Evolutionary conservation across 2,329 filamentous ascomycete species (phyloP), one percentile per base, ranked within the genome.

Genomic region (Colletotrichum navitas): DNA sequence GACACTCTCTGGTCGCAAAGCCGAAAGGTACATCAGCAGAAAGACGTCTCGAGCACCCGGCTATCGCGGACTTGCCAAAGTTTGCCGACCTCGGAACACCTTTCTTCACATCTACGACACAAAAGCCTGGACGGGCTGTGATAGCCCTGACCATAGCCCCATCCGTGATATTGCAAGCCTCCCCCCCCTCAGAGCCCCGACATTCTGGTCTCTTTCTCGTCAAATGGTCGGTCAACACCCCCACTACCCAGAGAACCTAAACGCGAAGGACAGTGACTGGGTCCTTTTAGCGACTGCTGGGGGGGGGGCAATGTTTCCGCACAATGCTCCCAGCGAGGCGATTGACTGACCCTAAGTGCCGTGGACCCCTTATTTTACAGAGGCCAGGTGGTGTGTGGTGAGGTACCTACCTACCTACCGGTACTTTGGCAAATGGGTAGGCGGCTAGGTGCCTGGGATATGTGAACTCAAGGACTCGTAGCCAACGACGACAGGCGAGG

Each of bases 161-260:
- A 43, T 47, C 24, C 41, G 26, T 45, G 24, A 29, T 60, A 39
- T 58, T 39, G 51, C 29, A 34, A 34, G 18, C 21, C 51, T 29
- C 29, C 29, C 29, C 29, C 29, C 29, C 29, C 29, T 4, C 21
- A 56, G 34, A 34, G 54, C 52, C 32, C 29, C 34, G 10, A 16
- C 52, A 24, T 56, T 39, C 54, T 24, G 18, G 34, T 26, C 54
- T 39, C n/a, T 18, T 39, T 56, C n/a, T 59, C 43, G 14, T 41
- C 61, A 51, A 61, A 63, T 52, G 34, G 43, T 63, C 47, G 49
- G 63, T 58, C 68, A 58, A 70, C 63, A 41, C 24, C 34, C 66
- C 60, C 60, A 45, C 32, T 45, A 36, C 5, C 12, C 18, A 55
- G 16, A 55, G 21, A 49, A 36, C n/a, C 55, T 39, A 51, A 34